These are phyloP conservation scores for Fremontodendron californicum DNA, from an alignment of 345 rosid species.

Conservation along the genomic window DNA sequence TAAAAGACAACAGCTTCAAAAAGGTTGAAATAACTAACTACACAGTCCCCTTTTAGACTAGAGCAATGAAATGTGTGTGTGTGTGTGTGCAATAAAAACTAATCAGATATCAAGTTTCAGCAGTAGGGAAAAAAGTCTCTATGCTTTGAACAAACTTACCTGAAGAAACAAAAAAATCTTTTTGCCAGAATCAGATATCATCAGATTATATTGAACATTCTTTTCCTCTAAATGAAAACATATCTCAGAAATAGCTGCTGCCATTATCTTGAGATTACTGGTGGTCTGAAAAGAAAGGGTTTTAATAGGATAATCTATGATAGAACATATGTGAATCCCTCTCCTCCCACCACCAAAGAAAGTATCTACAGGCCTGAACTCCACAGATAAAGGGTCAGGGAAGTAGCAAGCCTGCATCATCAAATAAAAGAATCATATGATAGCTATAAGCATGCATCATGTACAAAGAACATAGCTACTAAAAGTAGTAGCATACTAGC, in stretches of 20 bases:
- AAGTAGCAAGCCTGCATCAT: conserved; percentile 35
- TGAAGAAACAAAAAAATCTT: conserved; percentile 34
- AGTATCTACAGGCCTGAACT: conserved; percentile 26
- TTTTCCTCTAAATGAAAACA: conserved; percentile 26
- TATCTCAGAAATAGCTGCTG: conserved; percentile 22
- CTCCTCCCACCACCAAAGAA: conserved; percentile 18
- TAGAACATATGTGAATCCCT: conserved; percentile 20
- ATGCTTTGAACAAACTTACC: conserved; percentile 25
- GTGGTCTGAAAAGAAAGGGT: conserved; percentile 25
- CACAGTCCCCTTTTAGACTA: neutral
- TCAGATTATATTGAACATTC: conserved; percentile 26
- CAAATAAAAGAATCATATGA: neutral
- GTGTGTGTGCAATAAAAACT: neutral
- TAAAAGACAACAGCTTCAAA: neutral
- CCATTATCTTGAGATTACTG: conserved; percentile 22
- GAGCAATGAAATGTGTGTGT: neutral
- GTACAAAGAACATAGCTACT: too few relatives aligned
- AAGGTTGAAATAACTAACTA: neutral
- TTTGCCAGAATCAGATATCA: conserved; percentile 31
- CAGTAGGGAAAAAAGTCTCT: neutral
- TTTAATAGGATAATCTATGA: conserved; percentile 34
- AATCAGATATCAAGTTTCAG: neutral
- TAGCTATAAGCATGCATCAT: neutral
- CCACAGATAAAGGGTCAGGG: conserved; percentile 32
- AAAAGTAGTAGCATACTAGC: too few relatives aligned